phyloP scores from a whole-genome alignment of 2,329 filamentous ascomycete species.

The Penicillium sp. region DNA sequence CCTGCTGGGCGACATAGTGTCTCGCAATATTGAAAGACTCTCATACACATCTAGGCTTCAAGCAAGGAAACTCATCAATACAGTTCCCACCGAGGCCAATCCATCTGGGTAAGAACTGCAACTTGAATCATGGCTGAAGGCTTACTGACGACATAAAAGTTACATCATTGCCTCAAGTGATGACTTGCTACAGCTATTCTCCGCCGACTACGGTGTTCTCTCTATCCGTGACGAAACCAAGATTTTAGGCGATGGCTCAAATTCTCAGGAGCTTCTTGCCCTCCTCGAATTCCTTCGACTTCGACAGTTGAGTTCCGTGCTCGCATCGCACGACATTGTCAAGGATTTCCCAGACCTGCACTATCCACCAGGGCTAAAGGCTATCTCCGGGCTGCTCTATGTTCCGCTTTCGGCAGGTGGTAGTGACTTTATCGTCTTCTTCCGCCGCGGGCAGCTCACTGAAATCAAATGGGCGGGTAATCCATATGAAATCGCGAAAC shows the following conservation, averaged over 20 bases:
- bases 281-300: constrained; percentile 83
- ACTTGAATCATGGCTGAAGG: neutral
- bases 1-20: constrained; percentile 80
- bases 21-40: constrained; percentile 81
- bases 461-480: constrained; percentile 73
- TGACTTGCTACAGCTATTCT: constrained; percentile 78
- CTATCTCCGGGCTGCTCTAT: constrained; percentile 76
- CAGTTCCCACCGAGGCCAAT: constrained; percentile 76
- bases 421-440: constrained; percentile 86
- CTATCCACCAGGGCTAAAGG: constrained; percentile 76
- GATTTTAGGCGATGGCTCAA: constrained; percentile 71
- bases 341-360: constrained; percentile 78
- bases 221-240: constrained; percentile 90
- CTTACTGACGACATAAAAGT: constrained; percentile 43
- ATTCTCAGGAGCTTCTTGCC: constrained; percentile 79
- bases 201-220: constrained; percentile 82
- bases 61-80: constrained; percentile 85
- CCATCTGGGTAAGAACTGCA: constrained; percentile 54
- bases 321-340: constrained; percentile 73
- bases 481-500: constrained; percentile 65
- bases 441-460: constrained; percentile 76
- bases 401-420: constrained; percentile 77
- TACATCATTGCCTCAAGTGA: constrained; percentile 91
- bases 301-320: constrained; percentile 71
- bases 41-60: constrained; percentile 84